A percentile compares a stretch with the other conserved stretches of the same genome.
phyloP scores from a whole-genome alignment of 768 basidiomycete species.

The Kwoniella dendrophila region DNA sequence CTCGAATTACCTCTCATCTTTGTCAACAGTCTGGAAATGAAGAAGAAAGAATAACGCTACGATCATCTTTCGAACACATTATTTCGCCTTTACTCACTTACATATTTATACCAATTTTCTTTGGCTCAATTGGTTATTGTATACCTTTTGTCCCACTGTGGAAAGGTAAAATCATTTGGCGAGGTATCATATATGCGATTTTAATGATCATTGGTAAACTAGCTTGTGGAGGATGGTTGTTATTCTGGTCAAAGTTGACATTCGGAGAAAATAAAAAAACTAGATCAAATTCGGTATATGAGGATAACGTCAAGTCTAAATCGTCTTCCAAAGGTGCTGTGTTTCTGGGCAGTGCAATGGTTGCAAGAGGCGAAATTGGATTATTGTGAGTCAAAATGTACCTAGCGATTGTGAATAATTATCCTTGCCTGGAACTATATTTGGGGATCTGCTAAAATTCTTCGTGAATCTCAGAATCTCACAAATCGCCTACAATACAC shows the following conservation, averaged over 20 bases:
- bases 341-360: constrained; percentile 65
- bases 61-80: constrained; percentile 56
- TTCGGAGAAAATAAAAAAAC: not conserved
- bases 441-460: not conserved
- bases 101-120: constrained; percentile 68
- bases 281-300: not conserved
- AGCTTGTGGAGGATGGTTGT: constrained; percentile 59
- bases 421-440: no score
- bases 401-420: not conserved
- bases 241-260: constrained; percentile 39
- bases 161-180: constrained; percentile 60
- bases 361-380: constrained; percentile 71
- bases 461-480: constrained; percentile 56
- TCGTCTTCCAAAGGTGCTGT: constrained; percentile 24
- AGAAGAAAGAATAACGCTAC: constrained; percentile 11
- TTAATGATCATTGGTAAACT: constrained; percentile 66
- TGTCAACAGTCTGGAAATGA: not conserved
- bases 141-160: constrained; percentile 62
- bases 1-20: no score
- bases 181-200: constrained; percentile 64
- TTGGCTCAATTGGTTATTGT: constrained; percentile 65
- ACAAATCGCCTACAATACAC: constrained; percentile 52
- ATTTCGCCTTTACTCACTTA: constrained; percentile 58
- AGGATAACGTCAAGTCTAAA: not conserved
- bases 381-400: constrained; percentile 51